Evolutionary conservation across 2,329 filamentous ascomycete species (phyloP), one percentile per base, ranked within the genome.

Genomic region (Trichoderma sp.): DNA sequence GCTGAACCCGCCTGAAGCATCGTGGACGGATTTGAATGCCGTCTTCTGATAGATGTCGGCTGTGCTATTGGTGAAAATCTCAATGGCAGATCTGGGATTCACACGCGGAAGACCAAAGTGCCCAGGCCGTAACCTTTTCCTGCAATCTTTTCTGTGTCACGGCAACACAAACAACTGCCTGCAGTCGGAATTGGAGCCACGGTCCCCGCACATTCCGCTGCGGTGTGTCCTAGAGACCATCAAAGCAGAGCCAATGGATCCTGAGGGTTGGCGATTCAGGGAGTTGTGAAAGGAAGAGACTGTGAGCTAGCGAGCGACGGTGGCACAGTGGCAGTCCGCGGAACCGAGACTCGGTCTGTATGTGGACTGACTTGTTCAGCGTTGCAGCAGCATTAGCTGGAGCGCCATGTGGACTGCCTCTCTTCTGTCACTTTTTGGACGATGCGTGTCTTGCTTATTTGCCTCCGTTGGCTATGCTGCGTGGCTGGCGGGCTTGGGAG

Each of bases 361-460:
- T 18, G 16, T 39, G 5, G 7, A 18, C 37, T 39, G 37, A 21
- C 16, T 46, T 24, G n/a, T 24, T 49, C 21, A 49, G n/a, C 18
- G 21, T n/a, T 18, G 37, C 32, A 21, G 49, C 24, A 55, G 60
- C 24, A 55, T 49, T 37, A 64, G 60, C 49, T 21, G 49, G 39
- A 55, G 49, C 60, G 34, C 63, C 52, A 66, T 66, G 63, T 58
- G 52, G 63, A 58, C 37, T 49, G 63, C 39, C 63, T 46, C 21
- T 46, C 26, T 30, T 66, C 18, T 26, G 18, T 54, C n/a, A 18
- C 37, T 16, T 18, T 18, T 39, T 16, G 0, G 5, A 4, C n/a
- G 39, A n/a, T 43, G 39, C 39, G 16, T 55, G 52, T 54, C 26
- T 66, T 32, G 26, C 56, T 66, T 66, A 39, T 58, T 37, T 49